Base-by-base conservation (phyloP, 257 asterid genomes). In the Linderniella brevidens region DNA sequence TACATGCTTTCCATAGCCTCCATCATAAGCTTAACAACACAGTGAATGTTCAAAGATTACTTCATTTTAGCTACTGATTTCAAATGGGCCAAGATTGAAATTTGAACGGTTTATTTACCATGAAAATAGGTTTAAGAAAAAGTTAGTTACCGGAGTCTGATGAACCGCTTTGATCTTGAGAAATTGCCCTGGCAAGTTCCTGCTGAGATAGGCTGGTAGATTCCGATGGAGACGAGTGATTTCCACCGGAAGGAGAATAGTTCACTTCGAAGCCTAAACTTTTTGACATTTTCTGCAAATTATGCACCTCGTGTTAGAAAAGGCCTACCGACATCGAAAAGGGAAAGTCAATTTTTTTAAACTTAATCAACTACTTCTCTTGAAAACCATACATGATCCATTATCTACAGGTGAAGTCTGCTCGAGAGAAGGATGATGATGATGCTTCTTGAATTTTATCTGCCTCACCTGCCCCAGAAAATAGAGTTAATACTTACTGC, bases 131-230 rank as follows among this genome's bases (percentile, higher is more conserved):
- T 25, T 3, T 25, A 25, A 25, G 32, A 25, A 25, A 25, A 25
- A 25, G n/a, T n/a, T 42, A 44, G 45, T 35, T 70, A 78, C 92
- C 83, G 18, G 85, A 74, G 56, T 68, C 88, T 17, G 92, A 68
- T n/a, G 92, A 81, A 54, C 72, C 68, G 11, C 69, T 57, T 46
- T 70, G 92, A 65, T 72, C 88, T 58, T 66, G 83, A 54, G 90
- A 74, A 43, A 46, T 62, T 12, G 90, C 43, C 62, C 68, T 56
- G 43, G 66, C 17, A 56, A 56, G 55, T 43, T 73, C 59, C 40
- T 13, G 71, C 16, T 36, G 65, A 48, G 75, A 67, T 40, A 53
- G 59, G 1, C 67, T 58, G 40, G 64, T 58, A 37, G 88, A 68
- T 44, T 67, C 76, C 45, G 73, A 55, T 2, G 78, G 58, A 55